These are phyloP conservation scores for Ampelomyces quisqualis DNA, from an alignment of 2,329 filamentous ascomycete genomes.

Conservation along the genomic window DNA sequence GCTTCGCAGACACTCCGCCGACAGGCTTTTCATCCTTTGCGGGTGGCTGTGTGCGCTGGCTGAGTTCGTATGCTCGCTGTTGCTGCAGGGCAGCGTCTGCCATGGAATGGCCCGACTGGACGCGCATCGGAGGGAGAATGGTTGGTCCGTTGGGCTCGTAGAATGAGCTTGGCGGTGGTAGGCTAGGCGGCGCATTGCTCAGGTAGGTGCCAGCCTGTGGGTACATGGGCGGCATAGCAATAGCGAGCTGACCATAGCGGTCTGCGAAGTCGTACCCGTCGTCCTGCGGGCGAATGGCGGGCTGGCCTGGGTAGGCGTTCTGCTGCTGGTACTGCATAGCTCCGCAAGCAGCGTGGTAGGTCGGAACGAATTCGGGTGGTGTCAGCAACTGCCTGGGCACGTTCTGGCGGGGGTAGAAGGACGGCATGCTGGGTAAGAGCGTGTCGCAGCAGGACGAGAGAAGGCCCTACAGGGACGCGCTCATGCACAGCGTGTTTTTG, in stretches of 20 bases:
- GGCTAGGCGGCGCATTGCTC: conserved; percentile 39
- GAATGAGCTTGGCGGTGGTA: conserved; percentile 42
- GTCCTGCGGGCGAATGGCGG: conserved; percentile 46
- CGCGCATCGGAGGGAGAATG: conserved; percentile 51
- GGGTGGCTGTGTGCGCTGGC: conserved; percentile 42
- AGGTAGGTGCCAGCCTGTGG: conserved; percentile 44
- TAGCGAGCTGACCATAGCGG: conserved; percentile 48
- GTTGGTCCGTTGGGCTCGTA: conserved; percentile 50
- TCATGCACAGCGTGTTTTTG: conserved; percentile 41
- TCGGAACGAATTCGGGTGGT: conserved; percentile 51
- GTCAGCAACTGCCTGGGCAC: conserved; percentile 49
- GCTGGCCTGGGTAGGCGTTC: conserved; percentile 46
- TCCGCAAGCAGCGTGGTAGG: conserved; percentile 48
- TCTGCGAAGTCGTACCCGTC: conserved; percentile 50
- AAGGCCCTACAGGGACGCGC: conserved; percentile 41
- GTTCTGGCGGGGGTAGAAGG: conserved; percentile 52
- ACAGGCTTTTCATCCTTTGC: conserved; percentile 66
- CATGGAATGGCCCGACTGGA: conserved; percentile 43
- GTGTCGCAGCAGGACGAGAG: conserved; percentile 43
- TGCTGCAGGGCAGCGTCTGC: conserved; percentile 42
- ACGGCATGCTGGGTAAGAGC: conserved; percentile 50
- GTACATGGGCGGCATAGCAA: conserved; percentile 44
- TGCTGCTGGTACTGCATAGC: conserved; percentile 49
- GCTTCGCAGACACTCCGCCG: conserved; percentile 86
- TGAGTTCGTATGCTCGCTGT: conserved; percentile 45